Base-by-base conservation (phyloP, 1,284 basidiomycete species). In the Malassezia pachydermatis region DNA sequence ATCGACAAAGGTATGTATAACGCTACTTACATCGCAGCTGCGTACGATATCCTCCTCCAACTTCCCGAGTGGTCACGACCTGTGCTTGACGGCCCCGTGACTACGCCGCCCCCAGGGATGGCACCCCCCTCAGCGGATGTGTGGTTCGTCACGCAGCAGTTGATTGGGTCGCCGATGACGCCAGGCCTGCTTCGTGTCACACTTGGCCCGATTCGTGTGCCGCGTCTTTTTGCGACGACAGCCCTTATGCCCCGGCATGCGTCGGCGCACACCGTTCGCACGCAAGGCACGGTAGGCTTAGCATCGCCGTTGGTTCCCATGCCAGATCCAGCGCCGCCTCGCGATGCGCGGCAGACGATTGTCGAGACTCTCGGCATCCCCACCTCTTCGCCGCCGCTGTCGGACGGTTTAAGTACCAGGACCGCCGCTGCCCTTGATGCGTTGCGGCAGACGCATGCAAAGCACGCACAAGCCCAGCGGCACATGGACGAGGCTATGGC, bases 71-170 rank as follows among this genome's bases (percentile, higher is more conserved):
- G 30, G 14, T 33, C 49, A 8, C 29, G 44, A 5, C 2, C 17
- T 14, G 45, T 41, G 22, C 40, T 51, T 8, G 49, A 51, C 24
- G 36, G 19, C 13, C 10, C n/a, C 7, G 13, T 16, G 14, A 6
- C 13, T 5, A 7, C 29, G 14, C 39, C 46, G 9, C n/a, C n/a
- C n/a, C n/a, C n/a, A n/a, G n/a, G n/a, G n/a, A n/a, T n/a, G n/a
- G n/a, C n/a, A n/a, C 45, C 37, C 14, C 50, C 50, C n/a, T 41
- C 44, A 3, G 44, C 50, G 2, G 50, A 52, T 29, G 44, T 52
- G n/a, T 27, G 16, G 13, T 36, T 29, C 22, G 40, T 41, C 5
- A 32, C 36, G 25, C 39, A 48, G 33, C n/a, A 27, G 39, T 32
- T 48, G 14, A 6, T 48, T 2, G 30, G 45, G 32, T 28, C 27